Percentiles rank a stretch among this genome's conserved stretches.
Conservation (phyloP, 768 basidiomycete genomes). For the Coprinopsis cinerea region DNA sequence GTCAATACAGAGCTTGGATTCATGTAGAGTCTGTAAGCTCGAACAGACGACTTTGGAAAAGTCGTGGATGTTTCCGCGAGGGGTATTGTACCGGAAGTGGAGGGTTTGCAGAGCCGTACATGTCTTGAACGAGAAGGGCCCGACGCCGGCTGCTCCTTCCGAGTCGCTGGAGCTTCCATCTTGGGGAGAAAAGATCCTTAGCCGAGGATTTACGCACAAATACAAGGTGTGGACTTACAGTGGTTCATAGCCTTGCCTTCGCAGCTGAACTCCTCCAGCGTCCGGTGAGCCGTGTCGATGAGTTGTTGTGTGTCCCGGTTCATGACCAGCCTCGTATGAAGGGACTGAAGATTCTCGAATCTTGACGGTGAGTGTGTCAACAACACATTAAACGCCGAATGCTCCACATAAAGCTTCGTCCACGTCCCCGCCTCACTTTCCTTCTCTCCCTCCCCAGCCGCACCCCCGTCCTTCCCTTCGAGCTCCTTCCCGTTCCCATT, state of each 20-base stretch:
- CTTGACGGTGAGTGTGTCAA: neutral
- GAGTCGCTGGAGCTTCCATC: neutral
- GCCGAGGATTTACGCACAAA: neutral
- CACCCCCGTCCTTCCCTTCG: no score
- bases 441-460: no score
- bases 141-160: conserved; percentile 1
- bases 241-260: neutral
- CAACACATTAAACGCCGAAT: neutral
- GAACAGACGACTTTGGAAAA: neutral
- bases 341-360: neutral
- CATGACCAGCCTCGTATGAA: neutral
- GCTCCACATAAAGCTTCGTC: neutral
- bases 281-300: neutral
- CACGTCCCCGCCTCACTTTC: no score
- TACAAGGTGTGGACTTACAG: neutral
- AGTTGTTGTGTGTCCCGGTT: neutral
- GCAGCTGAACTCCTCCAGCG: conserved; percentile 3
- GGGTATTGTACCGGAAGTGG: neutral
- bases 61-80: neutral
- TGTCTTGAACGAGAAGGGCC: neutral
- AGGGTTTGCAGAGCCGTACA: neutral
- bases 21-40: neutral
- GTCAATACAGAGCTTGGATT: neutral
- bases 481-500: no score
- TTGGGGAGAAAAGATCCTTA: neutral